Conservation (phyloP, 1,139 yeast genomes). For the Yamadazyma diospyri region DNA sequence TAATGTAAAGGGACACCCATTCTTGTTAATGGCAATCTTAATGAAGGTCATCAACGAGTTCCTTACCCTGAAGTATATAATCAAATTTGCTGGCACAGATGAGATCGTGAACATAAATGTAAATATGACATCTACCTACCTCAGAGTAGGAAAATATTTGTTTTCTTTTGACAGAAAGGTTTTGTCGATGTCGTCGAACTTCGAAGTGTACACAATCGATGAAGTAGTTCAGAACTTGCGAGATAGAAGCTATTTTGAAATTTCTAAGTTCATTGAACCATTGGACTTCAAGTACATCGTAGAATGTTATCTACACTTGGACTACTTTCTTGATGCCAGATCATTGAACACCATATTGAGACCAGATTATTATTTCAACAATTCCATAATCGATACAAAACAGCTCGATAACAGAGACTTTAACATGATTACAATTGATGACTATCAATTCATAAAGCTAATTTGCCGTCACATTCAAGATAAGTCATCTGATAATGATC, state of each 20-base stretch:
- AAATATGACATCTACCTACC: slow-evolving; percentile 8
- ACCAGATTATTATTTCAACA: slow-evolving; percentile 6
- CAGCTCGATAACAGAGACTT: slow-evolving; percentile 4
- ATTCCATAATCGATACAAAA: neutral
- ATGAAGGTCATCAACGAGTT: slow-evolving; percentile 20
- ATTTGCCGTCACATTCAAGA: slow-evolving; percentile 12
- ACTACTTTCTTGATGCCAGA: slow-evolving; percentile 11
- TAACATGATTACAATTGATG: slow-evolving; percentile 6
- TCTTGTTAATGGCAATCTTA: slow-evolving; percentile 20
- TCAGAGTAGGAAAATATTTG: slow-evolving; percentile 9
- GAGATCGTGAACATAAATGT: slow-evolving; percentile 2
- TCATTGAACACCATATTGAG: slow-evolving; percentile 12
- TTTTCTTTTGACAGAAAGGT: slow-evolving; percentile 10
- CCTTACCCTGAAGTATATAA: slow-evolving; percentile 11
- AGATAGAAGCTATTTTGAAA: slow-evolving; percentile 11
- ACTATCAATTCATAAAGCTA: slow-evolving; percentile 14
- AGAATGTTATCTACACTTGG: slow-evolving; percentile 12
- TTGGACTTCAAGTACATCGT: slow-evolving; percentile 12
- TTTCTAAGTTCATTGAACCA: slow-evolving; percentile 14
- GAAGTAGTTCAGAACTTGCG: slow-evolving; percentile 14
- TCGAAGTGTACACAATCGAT: slow-evolving; percentile 9
- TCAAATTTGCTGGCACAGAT: slow-evolving; percentile 8
- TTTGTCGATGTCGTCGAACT: slow-evolving; percentile 4
- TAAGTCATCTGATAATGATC: slow-evolving; percentile 5
- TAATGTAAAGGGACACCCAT: slow-evolving; percentile 22